phyloP scores from a whole-genome alignment of 1,284 basidiomycete species.

The Hortiboletus rubellus region DNA sequence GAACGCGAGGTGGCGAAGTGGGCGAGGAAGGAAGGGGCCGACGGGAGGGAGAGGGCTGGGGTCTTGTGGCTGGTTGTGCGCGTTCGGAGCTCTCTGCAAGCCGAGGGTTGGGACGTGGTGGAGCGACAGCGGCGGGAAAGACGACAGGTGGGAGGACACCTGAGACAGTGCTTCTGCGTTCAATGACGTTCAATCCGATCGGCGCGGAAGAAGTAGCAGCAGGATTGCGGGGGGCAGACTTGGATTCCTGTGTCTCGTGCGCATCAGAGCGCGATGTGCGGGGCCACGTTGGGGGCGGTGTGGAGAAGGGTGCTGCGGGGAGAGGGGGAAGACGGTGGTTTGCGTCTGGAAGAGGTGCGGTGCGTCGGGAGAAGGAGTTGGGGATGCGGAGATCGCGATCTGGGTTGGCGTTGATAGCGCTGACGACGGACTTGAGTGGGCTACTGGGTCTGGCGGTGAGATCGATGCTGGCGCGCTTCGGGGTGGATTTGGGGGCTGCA shows the following conservation, averaged over 20 bases:
- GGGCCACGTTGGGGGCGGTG: slow-evolving; percentile 16
- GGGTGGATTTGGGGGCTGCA: background rate
- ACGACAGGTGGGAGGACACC: slow-evolving; percentile 11
- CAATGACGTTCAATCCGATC: slow-evolving; percentile 17
- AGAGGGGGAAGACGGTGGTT: background rate
- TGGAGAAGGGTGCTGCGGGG: slow-evolving; percentile 1
- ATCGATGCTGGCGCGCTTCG: slow-evolving; percentile 29
- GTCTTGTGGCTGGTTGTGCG: background rate
- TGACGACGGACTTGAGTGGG: slow-evolving; percentile 20
- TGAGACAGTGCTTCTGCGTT: slow-evolving; percentile 34
- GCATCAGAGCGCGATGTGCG: slow-evolving; percentile 6
- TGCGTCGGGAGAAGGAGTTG: slow-evolving; percentile 26
- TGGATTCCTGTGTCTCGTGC: slow-evolving; percentile 8
- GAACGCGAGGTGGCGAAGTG: slow-evolving; percentile 4
- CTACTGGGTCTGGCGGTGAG: slow-evolving; percentile 20
- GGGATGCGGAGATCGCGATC: slow-evolving; percentile 30
- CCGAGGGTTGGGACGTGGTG: background rate
- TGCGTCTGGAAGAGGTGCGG: slow-evolving; percentile 16
- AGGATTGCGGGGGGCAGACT: slow-evolving; percentile 15
- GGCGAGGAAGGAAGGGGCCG: slow-evolving; percentile 35
- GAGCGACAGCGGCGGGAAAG: background rate
- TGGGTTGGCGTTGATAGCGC: background rate
- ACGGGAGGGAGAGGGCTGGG: slow-evolving; percentile 25
- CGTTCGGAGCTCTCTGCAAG: slow-evolving; percentile 20
- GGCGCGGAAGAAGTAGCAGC: slow-evolving; percentile 3